Base-by-base conservation (phyloP, 371 early-diverging fungal species). In the Umbelopsis sp. region DNA sequence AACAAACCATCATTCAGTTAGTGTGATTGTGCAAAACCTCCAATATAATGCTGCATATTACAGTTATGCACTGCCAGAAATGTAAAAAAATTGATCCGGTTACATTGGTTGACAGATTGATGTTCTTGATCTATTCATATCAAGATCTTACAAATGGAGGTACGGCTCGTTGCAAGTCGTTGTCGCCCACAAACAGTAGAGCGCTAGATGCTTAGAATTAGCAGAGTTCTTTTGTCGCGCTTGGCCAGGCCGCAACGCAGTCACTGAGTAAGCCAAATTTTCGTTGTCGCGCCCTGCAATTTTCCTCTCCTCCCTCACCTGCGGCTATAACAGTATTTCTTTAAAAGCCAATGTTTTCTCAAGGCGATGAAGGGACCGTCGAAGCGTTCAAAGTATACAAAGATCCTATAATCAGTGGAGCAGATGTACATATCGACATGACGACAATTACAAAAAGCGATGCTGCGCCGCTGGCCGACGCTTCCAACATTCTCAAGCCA, bases 401-500 rank as follows among this genome's bases (percentile, higher is more conserved):
- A 29, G 57, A 57, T 7, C 57, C 57, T 16, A 57, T 57, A 37
- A 18, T 3, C 22, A 29, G 29, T 16, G 37, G 14, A 57, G 14
- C 29, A 0, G 57, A 7, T 32, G 25, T 25, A 25, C 35, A 57
- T 29, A 35, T 35, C 14, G 16, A 12, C 8, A n/a, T 32, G n/a
- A 11, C 29, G 1, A 29, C 35, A 11, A 35, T 14, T 12, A 37
- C 1, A 3, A 10, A 8, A 0, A 18, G 35, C 57, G 29, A 37
- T 57, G 57, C 57, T 57, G 57, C 57, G 57, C 57, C 57, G 16
- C 57, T 57, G 35, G 35, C 57, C 3, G 57, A 57, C n/a, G 57
- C 57, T 4, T 57, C 57, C 57, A 57, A 57, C 29, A 57, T 35
- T 35, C 16, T 57, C 29, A 57, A 57, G 35, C 57, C 10, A 18